Evolutionary conservation across 345 rosid genomes (phyloP), one percentile per base, ranked within the genome.

Genomic region (Citrus cavaleriei): DNA sequence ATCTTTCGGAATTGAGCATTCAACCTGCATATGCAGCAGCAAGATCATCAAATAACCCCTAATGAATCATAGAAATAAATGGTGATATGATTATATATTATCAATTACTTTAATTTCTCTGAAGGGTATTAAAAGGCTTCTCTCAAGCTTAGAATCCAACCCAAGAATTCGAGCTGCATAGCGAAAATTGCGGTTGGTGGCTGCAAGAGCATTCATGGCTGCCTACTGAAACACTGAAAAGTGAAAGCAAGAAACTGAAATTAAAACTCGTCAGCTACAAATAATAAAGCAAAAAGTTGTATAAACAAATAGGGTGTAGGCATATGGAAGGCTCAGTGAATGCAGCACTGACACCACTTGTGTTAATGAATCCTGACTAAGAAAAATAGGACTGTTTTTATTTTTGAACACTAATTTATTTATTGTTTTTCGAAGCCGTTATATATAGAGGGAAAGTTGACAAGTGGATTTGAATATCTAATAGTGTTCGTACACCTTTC

Each of bases 1-100:
- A 83, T 93, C 98, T 82, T 86, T 92, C 22, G 95, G 98, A 69
- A 92, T 92, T 3, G 98, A 90, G 86, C 96, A 92, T 69, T 95
- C 95, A 83, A 95, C 98, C 98, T 95, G 78, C 51, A 78, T 10
- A 16, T 1, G 57, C 21, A 18, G 58, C 22, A 46, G 58, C 58
- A 16, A 54, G 58, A 54, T 54, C 58, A 18, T 54, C 58, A 54
- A 54, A 19, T 4, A 54, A 54, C 22, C 58, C 58, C 51, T 0
- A 46, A 46, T 3, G 51, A 46, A 0, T 46, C 13, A 46, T 16
- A 46, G 51, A 46, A 46, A 46, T 12, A 46, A 46, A 46, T 46
- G 51, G 51, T 12, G 51, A 46, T 13, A 0, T 3, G 13, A 13
- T 46, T 46, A 46, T 46, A 13, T 46, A 18, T 54, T 4, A 8